Evolutionary conservation across 2,329 filamentous ascomycete genomes (phyloP), one percentile per base, ranked within the genome.

Genomic region (Colletotrichum graminicola): DNA sequence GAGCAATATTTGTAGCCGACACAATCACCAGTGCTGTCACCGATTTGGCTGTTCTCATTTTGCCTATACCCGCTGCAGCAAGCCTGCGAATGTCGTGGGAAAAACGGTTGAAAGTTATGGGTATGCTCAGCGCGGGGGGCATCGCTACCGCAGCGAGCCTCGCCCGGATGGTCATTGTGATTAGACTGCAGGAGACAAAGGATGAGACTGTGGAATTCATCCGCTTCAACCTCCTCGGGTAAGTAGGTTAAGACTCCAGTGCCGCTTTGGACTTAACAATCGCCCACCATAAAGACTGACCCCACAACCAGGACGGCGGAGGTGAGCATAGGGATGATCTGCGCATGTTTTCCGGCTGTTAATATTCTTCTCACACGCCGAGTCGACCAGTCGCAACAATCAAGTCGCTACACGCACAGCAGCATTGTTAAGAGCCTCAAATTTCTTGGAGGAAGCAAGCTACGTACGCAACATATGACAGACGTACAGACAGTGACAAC

Each of bases 111-210:
- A 77, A 76, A 1, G 76, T 80, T 8, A 73, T 74, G 18, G 77
- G 72, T 21, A 75, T 80, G 49, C 74, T 80, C 8, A 75, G 77
- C 61, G 78, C 78, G 0, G 78, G 79, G 11, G 79, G 79, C 11
- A 49, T 79, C 29, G 79, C 79, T 14, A 80, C 78, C 1, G 78
- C 71, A 0, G 79, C 79, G 14, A 79, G 77, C 45, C 66, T 80
- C 29, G 78, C 78, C 41, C 76, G 78, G 12, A 66, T 79, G 67
- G 75, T 79, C 52, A 29, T 74, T 2, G 72, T 74, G 3, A 39
- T 79, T 2, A 29, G 57, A 0, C 70, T 78, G 8, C 75, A 75
- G 14, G 71, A 74, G 8, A 77, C 77, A 3, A 1, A 49, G 2
- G 78, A 80, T 62, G 69, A 71, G 34, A 60, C 72, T 0, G 73